Evolutionary conservation across 169 alveolate genomes (phyloP).

Genomic region (Perkinsus olseni): DNA sequence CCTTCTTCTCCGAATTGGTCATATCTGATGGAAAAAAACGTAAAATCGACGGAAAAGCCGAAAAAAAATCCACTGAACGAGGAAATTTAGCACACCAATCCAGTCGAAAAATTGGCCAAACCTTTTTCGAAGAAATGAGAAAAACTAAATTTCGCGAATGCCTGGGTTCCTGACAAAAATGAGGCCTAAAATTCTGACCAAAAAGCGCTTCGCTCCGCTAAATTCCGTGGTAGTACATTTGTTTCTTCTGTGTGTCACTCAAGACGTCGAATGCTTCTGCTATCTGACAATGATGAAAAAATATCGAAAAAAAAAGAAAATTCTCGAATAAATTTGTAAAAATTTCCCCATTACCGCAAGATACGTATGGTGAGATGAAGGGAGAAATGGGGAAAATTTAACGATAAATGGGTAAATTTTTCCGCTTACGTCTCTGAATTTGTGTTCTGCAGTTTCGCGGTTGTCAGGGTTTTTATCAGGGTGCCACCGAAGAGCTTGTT

Average conservation of each 20-base stretch:
- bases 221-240: background rate
- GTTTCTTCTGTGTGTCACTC: constrained; percentile 53
- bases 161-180: no score
- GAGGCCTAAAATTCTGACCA: no score
- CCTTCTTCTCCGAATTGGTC: constrained; percentile 74
- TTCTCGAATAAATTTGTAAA: no score
- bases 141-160: no score
- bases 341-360: no score
- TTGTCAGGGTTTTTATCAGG: constrained; percentile 55
- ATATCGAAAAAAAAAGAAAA: no score
- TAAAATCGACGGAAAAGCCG: background rate
- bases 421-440: constrained; percentile 34
- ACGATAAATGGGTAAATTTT: background rate
- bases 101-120: no score
- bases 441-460: constrained; percentile 20
- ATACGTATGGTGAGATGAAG: no score
- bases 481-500: constrained; percentile 60
- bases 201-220: background rate
- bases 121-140: no score
- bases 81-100: no score
- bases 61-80: no score
- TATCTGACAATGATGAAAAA: constrained; percentile 17
- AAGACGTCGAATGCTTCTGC: constrained; percentile 71
- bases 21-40: constrained; percentile 24
- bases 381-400: background rate